Conservation (phyloP, 441 rosid species). For the Gossypium aridum region DNA sequence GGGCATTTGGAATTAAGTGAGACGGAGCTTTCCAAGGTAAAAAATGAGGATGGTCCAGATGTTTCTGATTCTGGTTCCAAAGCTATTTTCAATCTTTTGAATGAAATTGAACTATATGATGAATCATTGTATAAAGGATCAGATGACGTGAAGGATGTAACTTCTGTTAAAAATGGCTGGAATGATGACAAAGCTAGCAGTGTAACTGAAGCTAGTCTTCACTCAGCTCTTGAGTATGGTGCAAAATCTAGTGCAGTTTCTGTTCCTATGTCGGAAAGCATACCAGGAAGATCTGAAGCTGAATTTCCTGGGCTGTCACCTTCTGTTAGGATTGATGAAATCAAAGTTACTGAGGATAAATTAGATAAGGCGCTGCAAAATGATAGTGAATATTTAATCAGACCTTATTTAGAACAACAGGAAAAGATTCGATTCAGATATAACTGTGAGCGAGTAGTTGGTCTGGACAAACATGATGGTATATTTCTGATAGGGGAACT, state of each 20-base stretch:
- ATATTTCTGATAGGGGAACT: conserved; percentile 95
- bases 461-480: conserved; percentile 99
- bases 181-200: conserved; percentile 68
- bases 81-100: conserved; percentile 39
- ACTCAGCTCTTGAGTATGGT: conserved; percentile 92
- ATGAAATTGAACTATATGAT: conserved; percentile 45
- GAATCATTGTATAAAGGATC: conserved; percentile 34
- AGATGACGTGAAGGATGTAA: conserved; percentile 30
- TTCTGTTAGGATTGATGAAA: conserved; percentile 59
- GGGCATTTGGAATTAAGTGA: conserved; percentile 76
- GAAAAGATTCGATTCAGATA: conserved; percentile 91
- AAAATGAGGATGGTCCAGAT: conserved; percentile 48
- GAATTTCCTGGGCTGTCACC: conserved; percentile 83
- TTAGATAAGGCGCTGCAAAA: conserved; percentile 87
- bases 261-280: conserved; percentile 66
- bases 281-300: conserved; percentile 64
- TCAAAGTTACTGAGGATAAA: conserved; percentile 56
- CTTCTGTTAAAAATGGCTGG: conserved; percentile 51
- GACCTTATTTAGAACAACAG: conserved; percentile 94
- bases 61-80: conserved; percentile 55
- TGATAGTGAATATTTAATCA: conserved; percentile 95
- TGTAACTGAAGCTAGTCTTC: conserved; percentile 70
- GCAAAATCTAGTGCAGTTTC: conserved; percentile 76
- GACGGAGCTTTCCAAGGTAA: conserved; percentile 51
- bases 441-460: conserved; percentile 96